Evolutionary conservation across 345 rosid genomes (phyloP).

Genomic region (Erodium maritimum): DNA sequence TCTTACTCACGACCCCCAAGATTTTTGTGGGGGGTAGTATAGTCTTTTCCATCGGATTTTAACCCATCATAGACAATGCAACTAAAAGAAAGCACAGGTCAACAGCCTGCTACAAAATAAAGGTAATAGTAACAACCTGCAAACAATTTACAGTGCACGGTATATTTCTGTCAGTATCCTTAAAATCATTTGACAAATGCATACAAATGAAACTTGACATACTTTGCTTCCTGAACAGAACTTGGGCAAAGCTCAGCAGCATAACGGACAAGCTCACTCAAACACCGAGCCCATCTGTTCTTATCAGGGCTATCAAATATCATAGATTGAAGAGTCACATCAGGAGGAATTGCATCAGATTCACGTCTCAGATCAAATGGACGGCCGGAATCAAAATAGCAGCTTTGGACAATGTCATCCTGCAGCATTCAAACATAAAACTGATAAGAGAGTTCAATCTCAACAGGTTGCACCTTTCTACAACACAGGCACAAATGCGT

Average conservation of each 20-base stretch:
- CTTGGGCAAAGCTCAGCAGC: conserved; percentile 94
- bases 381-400: conserved; percentile 91
- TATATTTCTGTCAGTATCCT: no score
- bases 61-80: no score
- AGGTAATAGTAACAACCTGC: no score
- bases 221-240: conserved; percentile 95
- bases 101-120: no score
- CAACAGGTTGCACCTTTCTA: neutral
- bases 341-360: conserved; percentile 84
- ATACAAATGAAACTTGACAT: conserved; percentile 18
- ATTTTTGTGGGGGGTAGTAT: no score
- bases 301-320: conserved; percentile 95
- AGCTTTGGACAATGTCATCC: conserved; percentile 98
- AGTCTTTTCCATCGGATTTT: no score
- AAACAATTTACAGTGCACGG: no score
- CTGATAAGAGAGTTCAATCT: neutral
- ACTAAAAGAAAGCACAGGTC: no score
- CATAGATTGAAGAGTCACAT: conserved; percentile 85
- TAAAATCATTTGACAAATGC: no score
- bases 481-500: neutral
- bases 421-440: conserved; percentile 15
- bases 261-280: conserved; percentile 85
- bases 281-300: conserved; percentile 93
- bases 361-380: conserved; percentile 88
- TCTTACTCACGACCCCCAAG: no score